A percentile compares a stretch with the other conserved stretches of the same genome.
Conservation (phyloP, 208 protist species). For the Trypanosoma caninum region DNA sequence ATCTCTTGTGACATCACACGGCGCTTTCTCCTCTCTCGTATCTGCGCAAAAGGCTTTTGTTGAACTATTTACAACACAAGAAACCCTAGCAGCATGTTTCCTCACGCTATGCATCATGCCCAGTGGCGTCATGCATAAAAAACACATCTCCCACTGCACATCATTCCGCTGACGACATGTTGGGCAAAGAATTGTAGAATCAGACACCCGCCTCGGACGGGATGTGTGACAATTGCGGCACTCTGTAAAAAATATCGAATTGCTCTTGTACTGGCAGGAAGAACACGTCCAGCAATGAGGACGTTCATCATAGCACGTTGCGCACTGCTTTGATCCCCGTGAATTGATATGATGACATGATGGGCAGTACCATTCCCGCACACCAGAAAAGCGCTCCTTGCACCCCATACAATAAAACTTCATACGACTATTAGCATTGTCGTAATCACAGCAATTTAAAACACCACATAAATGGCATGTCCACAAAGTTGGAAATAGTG, state of each 20-base stretch:
- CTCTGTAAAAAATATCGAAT: conserved; percentile 46
- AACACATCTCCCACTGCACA: conserved; percentile 79
- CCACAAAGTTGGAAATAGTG: conserved; percentile 62
- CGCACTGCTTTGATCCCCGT: conserved; percentile 49
- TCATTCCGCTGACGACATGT: conserved; percentile 59
- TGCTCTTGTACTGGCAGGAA: conserved; percentile 25
- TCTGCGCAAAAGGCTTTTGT: not conserved
- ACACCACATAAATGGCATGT: conserved; percentile 45
- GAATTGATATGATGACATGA: conserved; percentile 65
- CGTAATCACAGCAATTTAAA: conserved; percentile 14
- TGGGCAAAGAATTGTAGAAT: conserved; percentile 44
- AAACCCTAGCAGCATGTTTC: not conserved
- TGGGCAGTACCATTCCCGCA: conserved; percentile 69
- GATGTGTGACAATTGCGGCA: conserved; percentile 41
- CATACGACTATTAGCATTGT: conserved; percentile 3
- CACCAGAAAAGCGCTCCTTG: conserved; percentile 42
- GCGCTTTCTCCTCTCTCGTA: not conserved
- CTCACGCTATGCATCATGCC: conserved; percentile 41
- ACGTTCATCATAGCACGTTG: conserved; percentile 50
- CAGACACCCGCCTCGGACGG: conserved; percentile 29
- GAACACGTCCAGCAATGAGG: conserved; percentile 55
- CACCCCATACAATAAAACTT: conserved; percentile 68
- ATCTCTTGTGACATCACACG: not conserved
- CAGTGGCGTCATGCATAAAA: conserved; percentile 29
- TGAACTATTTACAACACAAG: not conserved